Conservation (phyloP, 2,329 filamentous ascomycete genomes). For the Claviceps paspali region DNA sequence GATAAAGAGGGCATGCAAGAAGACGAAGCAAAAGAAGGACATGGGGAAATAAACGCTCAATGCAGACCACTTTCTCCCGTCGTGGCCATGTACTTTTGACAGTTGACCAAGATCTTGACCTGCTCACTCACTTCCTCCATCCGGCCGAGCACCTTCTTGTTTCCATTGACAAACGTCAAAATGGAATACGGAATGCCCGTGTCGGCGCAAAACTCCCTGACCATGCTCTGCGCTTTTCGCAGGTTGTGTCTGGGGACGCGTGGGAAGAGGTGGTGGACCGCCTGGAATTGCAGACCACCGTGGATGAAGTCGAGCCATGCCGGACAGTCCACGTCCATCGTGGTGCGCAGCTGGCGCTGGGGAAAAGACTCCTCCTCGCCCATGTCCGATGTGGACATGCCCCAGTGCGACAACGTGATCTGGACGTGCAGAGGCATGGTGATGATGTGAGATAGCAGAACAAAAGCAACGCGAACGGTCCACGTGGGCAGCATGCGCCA, state of each 20-base stretch:
- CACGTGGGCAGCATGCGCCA: slow-evolving; percentile 44
- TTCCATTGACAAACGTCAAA: slow-evolving; percentile 46
- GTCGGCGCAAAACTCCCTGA: slow-evolving; percentile 49
- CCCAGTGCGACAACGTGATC: slow-evolving; percentile 59
- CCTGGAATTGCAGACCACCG: slow-evolving; percentile 59
- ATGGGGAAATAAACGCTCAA: slow-evolving; percentile 1
- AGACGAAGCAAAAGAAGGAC: too few relatives aligned
- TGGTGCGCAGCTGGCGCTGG: slow-evolving; percentile 54
- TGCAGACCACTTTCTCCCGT: slow-evolving; percentile 28
- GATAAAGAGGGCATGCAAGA: too few relatives aligned
- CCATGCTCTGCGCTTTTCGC: slow-evolving; percentile 40
- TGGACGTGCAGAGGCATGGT: slow-evolving; percentile 57
- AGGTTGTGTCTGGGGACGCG: slow-evolving; percentile 55
- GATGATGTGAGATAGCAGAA: slow-evolving; percentile 48
- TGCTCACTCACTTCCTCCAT: slow-evolving; percentile 46
- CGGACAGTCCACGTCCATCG: slow-evolving; percentile 61
- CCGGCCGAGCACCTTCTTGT: slow-evolving; percentile 32
- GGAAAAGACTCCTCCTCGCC: slow-evolving; percentile 51
- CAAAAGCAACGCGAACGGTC: slow-evolving; percentile 41
- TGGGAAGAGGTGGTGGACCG: slow-evolving; percentile 55
- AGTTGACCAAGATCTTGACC: slow-evolving; percentile 42
- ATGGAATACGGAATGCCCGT: slow-evolving; percentile 47
- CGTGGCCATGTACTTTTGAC: slow-evolving; percentile 34
- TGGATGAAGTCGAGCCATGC: slow-evolving; percentile 58
- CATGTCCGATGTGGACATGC: slow-evolving; percentile 52